Conservation (phyloP, 306 rosid species). For the Inga laurina region DNA sequence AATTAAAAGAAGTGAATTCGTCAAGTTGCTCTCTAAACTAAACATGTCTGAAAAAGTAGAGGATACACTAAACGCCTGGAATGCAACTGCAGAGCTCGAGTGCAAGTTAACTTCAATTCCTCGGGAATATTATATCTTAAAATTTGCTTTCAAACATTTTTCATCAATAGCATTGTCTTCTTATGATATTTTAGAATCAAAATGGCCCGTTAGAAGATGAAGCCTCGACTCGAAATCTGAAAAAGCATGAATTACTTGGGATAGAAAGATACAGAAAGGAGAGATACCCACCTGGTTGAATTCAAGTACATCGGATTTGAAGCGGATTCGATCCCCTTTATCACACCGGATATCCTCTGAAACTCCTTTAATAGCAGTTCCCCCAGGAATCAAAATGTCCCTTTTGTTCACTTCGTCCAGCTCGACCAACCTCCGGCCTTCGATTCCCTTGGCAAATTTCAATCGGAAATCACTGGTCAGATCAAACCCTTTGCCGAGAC, state of each 20-base stretch:
- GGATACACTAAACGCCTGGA: neutral
- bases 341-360: constrained; percentile 84
- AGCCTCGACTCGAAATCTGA: neutral
- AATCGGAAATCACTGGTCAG: constrained; percentile 79
- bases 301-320: constrained; percentile 87
- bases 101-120: neutral
- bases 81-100: neutral
- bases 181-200: neutral
- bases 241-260: too few species aligned
- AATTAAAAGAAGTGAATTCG: neutral
- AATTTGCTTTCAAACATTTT: neutral
- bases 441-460: constrained; percentile 74
- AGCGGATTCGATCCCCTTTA: constrained; percentile 93
- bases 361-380: constrained; percentile 61
- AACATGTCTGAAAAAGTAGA: neutral
- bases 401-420: constrained; percentile 64
- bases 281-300: constrained; percentile 67
- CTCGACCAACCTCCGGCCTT: constrained; percentile 64
- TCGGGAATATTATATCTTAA: neutral
- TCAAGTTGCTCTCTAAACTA: neutral
- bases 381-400: constrained; percentile 84
- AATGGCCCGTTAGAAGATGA: neutral
- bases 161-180: neutral
- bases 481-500: constrained; percentile 90
- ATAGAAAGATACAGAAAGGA: neutral